A percentile compares a stretch with the other conserved stretches of the same genome.
Evolutionary conservation across 345 rosid species (phyloP).

Genomic region (Crucihimalaya himalaica): DNA sequence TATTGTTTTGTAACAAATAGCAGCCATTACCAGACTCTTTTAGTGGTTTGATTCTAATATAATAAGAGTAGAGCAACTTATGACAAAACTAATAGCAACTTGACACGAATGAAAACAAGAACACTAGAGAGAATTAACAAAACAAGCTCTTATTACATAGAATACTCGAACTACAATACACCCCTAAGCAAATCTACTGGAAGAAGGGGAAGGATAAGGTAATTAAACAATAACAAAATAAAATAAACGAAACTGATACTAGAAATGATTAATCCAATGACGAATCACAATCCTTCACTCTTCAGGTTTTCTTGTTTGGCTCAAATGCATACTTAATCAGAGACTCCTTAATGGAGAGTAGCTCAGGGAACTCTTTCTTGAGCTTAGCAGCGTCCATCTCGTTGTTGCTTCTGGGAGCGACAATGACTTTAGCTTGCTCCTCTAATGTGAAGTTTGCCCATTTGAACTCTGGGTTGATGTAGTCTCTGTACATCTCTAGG

Average conservation of each 20-base stretch:
- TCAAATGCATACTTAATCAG: conserved; percentile 58
- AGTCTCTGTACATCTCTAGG: conserved; percentile 72
- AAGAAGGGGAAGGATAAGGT: background rate
- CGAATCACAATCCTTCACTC: conserved; percentile 20
- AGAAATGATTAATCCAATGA: conserved; percentile 31
- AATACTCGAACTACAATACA: conserved; percentile 26
- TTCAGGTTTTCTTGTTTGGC: conserved; percentile 55
- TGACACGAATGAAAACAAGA: background rate
- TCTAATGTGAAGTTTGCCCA: conserved; percentile 68
- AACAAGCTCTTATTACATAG: conserved; percentile 30
- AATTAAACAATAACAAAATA: conserved; percentile 14
- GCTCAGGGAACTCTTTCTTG: conserved; percentile 70
- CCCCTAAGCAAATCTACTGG: conserved; percentile 22
- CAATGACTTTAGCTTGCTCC: conserved; percentile 76
- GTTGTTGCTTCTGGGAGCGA: conserved; percentile 77
- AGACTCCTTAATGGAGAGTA: conserved; percentile 67
- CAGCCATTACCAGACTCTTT: conserved; percentile 32
- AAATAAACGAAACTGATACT: too few relatives aligned
- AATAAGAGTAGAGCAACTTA: conserved; percentile 36
- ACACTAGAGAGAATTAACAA: background rate
- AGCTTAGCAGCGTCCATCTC: conserved; percentile 76
- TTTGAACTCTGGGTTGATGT: conserved; percentile 57
- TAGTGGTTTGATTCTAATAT: conserved; percentile 33
- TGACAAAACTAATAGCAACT: background rate
- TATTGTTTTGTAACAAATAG: conserved; percentile 19